A percentile compares a stretch with the other conserved stretches of the same genome.
These are phyloP conservation scores for Yamadazyma blattariae DNA, from an alignment of 1,139 yeast species.

Conservation along the genomic window DNA sequence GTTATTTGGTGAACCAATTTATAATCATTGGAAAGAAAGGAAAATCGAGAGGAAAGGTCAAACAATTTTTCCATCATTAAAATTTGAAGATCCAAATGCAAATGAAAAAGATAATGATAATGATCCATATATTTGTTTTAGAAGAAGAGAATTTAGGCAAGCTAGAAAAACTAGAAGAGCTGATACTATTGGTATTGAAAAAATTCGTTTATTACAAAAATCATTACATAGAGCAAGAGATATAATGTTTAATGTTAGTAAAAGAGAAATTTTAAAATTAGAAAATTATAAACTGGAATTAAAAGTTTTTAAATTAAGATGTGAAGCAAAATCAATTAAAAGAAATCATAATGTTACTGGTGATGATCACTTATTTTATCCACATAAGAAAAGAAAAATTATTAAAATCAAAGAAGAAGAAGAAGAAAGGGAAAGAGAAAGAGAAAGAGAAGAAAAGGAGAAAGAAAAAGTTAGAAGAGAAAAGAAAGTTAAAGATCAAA, in stretches of 20 bases:
- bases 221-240: constrained; percentile 79
- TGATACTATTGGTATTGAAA: constrained; percentile 86
- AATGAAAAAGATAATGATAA: constrained; percentile 84
- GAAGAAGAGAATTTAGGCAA: constrained; percentile 93
- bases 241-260: constrained; percentile 66
- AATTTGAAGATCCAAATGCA: constrained; percentile 76
- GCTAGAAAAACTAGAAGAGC: constrained; percentile 96
- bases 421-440: constrained; percentile 20
- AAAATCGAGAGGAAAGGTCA: constrained; percentile 71
- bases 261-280: constrained; percentile 65
- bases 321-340: constrained; percentile 68
- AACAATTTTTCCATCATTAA: constrained; percentile 68
- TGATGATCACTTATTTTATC: constrained; percentile 79
- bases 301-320: constrained; percentile 67
- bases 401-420: constrained; percentile 37
- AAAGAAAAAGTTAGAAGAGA: constrained; percentile 22
- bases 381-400: constrained; percentile 73
- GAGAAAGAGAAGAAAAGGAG: constrained; percentile 28
- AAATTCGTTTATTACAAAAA: constrained; percentile 67
- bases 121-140: constrained; percentile 93
- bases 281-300: constrained; percentile 59
- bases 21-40: constrained; percentile 79
- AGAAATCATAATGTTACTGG: constrained; percentile 74
- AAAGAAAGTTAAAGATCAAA: constrained; percentile 16
- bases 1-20: constrained; percentile 63